Percentiles rank a stretch among this genome's conserved stretches.
These are phyloP conservation scores for Aspergillus unguis DNA, from an alignment of 2,329 filamentous ascomycete genomes.

Conservation along the genomic window DNA sequence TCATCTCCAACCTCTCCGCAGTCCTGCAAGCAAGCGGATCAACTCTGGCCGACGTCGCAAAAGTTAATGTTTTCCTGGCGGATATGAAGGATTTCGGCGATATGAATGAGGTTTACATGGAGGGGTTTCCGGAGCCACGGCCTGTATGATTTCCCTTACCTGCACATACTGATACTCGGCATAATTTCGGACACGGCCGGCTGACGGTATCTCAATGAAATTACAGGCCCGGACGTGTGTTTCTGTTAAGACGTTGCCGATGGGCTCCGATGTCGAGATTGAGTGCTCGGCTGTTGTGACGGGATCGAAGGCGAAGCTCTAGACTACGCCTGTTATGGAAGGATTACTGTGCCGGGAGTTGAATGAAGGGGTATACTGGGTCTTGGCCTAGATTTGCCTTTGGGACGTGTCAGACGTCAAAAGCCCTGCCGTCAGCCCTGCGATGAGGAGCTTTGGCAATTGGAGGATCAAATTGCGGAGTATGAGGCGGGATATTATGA, in stretches of 20 bases:
- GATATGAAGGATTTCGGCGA: slow-evolving; percentile 64
- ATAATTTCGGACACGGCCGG: no score
- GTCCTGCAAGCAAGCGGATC: slow-evolving; percentile 60
- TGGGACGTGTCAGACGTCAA: no score
- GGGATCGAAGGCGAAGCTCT: slow-evolving; percentile 18
- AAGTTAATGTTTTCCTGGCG: slow-evolving; percentile 63
- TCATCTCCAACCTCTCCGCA: slow-evolving; percentile 52
- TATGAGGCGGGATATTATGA: no score
- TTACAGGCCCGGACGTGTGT: slow-evolving; percentile 44
- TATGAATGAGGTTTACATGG: slow-evolving; percentile 73
- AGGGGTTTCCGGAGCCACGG: slow-evolving; percentile 25
- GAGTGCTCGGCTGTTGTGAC: slow-evolving; percentile 47
- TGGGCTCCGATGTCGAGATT: slow-evolving; percentile 54
- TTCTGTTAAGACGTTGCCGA: slow-evolving; percentile 50
- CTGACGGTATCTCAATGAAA: background rate
- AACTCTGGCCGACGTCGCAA: slow-evolving; percentile 57
- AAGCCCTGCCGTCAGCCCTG: no score
- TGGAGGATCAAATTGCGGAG: no score
- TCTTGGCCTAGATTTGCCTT: no score
- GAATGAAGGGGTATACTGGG: no score
- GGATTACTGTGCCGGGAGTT: no score
- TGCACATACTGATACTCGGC: no score
- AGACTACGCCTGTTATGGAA: background rate
- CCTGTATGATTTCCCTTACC: slow-evolving; percentile 22
- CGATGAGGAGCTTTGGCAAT: no score